Percentiles rank a stretch among this genome's conserved stretches.
Evolutionary conservation across 208 protist genomes (phyloP).

Genomic region (Leishmania mexicana): DNA sequence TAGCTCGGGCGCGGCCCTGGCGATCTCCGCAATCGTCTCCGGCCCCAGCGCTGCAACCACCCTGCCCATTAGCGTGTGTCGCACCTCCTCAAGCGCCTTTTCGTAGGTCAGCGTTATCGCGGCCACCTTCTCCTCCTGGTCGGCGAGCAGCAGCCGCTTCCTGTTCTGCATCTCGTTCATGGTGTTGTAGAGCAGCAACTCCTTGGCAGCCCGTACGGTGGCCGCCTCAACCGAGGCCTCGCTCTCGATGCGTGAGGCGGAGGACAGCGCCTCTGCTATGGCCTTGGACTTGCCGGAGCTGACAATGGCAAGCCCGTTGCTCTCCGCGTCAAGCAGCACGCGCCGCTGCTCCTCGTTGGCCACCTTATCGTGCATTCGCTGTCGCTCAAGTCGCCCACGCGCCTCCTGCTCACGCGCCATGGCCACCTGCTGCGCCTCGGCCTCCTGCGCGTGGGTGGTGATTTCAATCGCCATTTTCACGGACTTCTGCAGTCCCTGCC

Average conservation of each 20-base stretch:
- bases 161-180: constrained; percentile 54
- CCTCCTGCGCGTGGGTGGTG: constrained; percentile 95
- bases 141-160: constrained; percentile 39
- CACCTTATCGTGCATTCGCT: constrained; percentile 93
- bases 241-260: constrained; percentile 89
- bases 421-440: constrained; percentile 91
- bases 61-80: constrained; percentile 46
- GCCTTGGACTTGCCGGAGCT: constrained; percentile 91
- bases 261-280: constrained; percentile 85
- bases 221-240: constrained; percentile 82
- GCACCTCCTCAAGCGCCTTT: constrained; percentile 40
- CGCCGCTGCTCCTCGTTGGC: constrained; percentile 89
- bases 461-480: constrained; percentile 98
- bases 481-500: constrained; percentile 94
- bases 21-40: constrained; percentile 79
- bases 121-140: constrained; percentile 46
- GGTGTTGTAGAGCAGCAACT: constrained; percentile 49
- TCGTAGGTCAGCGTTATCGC: constrained; percentile 39
- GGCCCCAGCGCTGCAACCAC: constrained; percentile 72
- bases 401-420: constrained; percentile 91
- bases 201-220: constrained; percentile 74
- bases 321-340: constrained; percentile 88
- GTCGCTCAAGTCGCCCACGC: constrained; percentile 86
- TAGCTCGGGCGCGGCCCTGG: constrained; percentile 80
- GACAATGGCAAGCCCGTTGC: constrained; percentile 81